A percentile compares a stretch with the other conserved stretches of the same genome.
phyloP scores from a whole-genome alignment of 371 early-diverging fungal genomes.

The Blakeslea trispora region DNA sequence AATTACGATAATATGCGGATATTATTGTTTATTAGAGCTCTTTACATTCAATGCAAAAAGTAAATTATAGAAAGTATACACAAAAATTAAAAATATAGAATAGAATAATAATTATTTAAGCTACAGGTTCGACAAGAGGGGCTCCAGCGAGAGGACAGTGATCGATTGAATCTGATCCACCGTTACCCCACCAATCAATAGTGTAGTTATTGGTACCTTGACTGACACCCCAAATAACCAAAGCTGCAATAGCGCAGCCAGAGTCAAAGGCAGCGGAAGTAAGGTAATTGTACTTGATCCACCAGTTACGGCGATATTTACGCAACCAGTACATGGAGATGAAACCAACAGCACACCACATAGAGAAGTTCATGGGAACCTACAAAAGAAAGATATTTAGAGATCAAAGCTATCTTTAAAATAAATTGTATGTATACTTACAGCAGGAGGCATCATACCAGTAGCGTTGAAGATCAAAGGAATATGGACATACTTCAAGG shows the following conservation, averaged over 20 bases:
- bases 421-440: conserved; percentile 16
- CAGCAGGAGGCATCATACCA: conserved; percentile 71
- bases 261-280: conserved; percentile 78
- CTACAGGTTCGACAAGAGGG: not conserved
- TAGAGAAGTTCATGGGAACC: conserved; percentile 55
- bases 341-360: conserved; percentile 67
- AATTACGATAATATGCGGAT: no score
- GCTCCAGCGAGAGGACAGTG: not conserved
- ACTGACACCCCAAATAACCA: conserved; percentile 51
- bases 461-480: conserved; percentile 68
- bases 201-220: not conserved
- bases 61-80: no score
- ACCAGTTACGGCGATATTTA: conserved; percentile 63
- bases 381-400: not conserved
- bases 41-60: no score
- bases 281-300: conserved; percentile 71
- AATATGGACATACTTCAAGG: conserved; percentile 62
- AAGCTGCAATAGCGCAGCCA: conserved; percentile 55
- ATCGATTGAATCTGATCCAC: conserved; percentile 6
- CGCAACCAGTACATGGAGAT: conserved; percentile 64
- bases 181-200: conserved; percentile 47
- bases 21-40: no score
- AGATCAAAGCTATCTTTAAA: not conserved
- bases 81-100: no score
- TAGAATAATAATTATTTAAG: not conserved